These are phyloP conservation scores for Tolypocladium guangdongense DNA, from an alignment of 2,329 filamentous ascomycete genomes.

Conservation along the genomic window DNA sequence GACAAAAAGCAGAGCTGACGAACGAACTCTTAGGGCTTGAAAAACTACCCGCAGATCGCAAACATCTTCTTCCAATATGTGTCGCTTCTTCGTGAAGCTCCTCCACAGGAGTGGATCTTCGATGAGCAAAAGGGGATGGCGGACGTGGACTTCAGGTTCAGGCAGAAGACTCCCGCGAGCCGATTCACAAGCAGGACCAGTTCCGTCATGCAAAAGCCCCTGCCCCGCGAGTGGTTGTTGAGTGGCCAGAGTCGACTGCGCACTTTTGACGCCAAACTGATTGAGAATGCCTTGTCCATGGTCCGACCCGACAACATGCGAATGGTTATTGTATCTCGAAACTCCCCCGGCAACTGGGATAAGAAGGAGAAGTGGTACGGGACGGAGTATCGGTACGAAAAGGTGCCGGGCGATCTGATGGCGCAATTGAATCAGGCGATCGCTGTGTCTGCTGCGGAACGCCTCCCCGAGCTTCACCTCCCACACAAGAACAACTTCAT, in stretches of 20 bases:
- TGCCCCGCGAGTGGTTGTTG: slow-evolving; percentile 78
- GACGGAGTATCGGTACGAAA: slow-evolving; percentile 80
- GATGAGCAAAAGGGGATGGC: slow-evolving; percentile 83
- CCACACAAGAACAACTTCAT: slow-evolving; percentile 95
- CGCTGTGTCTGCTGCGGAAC: slow-evolving; percentile 41
- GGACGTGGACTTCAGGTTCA: slow-evolving; percentile 91
- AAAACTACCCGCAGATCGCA: slow-evolving; percentile 70
- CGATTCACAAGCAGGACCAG: slow-evolving; percentile 79
- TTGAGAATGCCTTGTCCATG: slow-evolving; percentile 61
- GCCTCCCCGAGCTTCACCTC: slow-evolving; percentile 65
- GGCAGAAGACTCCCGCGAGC: slow-evolving; percentile 82
- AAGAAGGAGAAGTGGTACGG: slow-evolving; percentile 95
- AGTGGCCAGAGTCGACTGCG: slow-evolving; percentile 68
- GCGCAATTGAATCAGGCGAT: slow-evolving; percentile 56
- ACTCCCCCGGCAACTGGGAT: slow-evolving; percentile 75
- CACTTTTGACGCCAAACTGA: slow-evolving; percentile 68
- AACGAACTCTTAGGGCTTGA: slow-evolving; percentile 43
- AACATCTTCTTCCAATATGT: slow-evolving; percentile 89
- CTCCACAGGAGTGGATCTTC: slow-evolving; percentile 87
- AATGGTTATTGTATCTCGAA: slow-evolving; percentile 71
- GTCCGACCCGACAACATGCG: slow-evolving; percentile 84
- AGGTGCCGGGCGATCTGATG: slow-evolving; percentile 67
- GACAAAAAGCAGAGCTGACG: not conserved
- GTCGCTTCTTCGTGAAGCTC: slow-evolving; percentile 66
- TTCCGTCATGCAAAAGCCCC: slow-evolving; percentile 80